Evolutionary conservation across 2,329 filamentous ascomycete genomes (phyloP).

Genomic region (Trichoderma sp.): DNA sequence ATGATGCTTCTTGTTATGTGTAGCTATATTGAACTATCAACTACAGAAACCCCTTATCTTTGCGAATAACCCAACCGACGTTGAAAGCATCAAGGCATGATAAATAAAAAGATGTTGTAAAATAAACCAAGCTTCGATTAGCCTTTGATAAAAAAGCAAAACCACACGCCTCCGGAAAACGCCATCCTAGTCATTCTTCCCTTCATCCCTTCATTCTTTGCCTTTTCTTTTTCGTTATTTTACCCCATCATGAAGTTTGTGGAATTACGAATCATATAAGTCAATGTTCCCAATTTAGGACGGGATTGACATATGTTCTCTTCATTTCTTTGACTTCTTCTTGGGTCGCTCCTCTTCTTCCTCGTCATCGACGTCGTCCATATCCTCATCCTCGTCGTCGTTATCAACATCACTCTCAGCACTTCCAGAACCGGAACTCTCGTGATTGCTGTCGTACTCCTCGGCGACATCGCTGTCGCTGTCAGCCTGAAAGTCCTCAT

Average conservation of each 20-base stretch:
- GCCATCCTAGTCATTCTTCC: background rate
- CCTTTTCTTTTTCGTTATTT: background rate
- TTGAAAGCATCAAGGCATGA: background rate
- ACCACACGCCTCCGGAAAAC: conserved; percentile 1
- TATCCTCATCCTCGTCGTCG: conserved; percentile 38
- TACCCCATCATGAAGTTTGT: background rate
- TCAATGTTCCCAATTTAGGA: background rate
- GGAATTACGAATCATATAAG: background rate
- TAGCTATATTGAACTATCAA: background rate
- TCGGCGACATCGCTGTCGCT: conserved; percentile 95
- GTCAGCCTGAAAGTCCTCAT: conserved; percentile 93
- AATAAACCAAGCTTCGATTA: background rate
- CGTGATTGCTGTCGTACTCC: conserved; percentile 89
- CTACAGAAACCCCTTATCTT: background rate
- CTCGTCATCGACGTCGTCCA: conserved; percentile 35
- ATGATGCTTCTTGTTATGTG: background rate
- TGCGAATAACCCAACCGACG: background rate
- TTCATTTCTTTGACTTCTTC: conserved; percentile 36
- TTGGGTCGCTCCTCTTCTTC: conserved; percentile 47
- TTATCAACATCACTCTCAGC: conserved; percentile 50
- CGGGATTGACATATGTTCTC: background rate
- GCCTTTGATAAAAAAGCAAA: background rate
- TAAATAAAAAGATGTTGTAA: background rate
- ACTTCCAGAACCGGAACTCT: conserved; percentile 74
- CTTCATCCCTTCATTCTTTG: background rate